These are phyloP conservation scores for Sordariomycetes sp. DNA, from an alignment of 2,329 filamentous ascomycete species.

Conservation along the genomic window DNA sequence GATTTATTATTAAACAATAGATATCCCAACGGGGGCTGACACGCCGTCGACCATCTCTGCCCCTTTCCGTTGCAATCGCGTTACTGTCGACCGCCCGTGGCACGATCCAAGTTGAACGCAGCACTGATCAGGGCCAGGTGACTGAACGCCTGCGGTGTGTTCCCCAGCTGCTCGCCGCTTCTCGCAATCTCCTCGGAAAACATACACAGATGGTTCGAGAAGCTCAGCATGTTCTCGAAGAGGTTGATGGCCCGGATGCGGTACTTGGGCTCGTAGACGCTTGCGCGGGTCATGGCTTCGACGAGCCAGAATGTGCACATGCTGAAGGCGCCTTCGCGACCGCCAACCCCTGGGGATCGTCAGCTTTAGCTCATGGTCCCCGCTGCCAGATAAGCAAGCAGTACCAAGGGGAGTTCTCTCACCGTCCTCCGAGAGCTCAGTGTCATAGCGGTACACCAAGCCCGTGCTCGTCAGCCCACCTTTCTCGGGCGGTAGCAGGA, in stretches of 20 bases:
- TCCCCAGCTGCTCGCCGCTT: constrained; percentile 68
- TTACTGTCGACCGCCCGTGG: constrained; percentile 6
- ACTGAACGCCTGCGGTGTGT: constrained; percentile 72
- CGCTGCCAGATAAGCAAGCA: too few relatives aligned
- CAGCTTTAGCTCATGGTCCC: too few relatives aligned
- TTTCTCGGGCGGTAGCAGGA: constrained; percentile 63
- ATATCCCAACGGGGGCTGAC: too few relatives aligned
- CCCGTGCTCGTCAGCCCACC: constrained; percentile 68
- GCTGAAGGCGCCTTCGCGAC: constrained; percentile 65
- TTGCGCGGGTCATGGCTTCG: constrained; percentile 64
- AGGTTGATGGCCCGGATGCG: constrained; percentile 53
- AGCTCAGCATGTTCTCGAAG: constrained; percentile 71
- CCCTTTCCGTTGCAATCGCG: too few relatives aligned
- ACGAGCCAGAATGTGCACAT: constrained; percentile 83
- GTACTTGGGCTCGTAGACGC: constrained; percentile 56
- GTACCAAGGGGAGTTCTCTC: constrained; percentile 12
- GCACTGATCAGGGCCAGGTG: constrained; percentile 69
- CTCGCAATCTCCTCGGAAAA: constrained; percentile 72
- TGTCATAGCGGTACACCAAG: constrained; percentile 68
- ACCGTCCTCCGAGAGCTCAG: constrained; percentile 60
- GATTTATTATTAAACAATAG: too few relatives aligned
- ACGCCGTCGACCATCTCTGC: too few relatives aligned
- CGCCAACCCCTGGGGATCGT: constrained; percentile 61
- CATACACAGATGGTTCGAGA: constrained; percentile 69
- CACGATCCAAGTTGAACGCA: constrained; percentile 64